Base-by-base conservation (phyloP, 495 filamentous ascomycete genomes). In the Cercophora scortea region DNA sequence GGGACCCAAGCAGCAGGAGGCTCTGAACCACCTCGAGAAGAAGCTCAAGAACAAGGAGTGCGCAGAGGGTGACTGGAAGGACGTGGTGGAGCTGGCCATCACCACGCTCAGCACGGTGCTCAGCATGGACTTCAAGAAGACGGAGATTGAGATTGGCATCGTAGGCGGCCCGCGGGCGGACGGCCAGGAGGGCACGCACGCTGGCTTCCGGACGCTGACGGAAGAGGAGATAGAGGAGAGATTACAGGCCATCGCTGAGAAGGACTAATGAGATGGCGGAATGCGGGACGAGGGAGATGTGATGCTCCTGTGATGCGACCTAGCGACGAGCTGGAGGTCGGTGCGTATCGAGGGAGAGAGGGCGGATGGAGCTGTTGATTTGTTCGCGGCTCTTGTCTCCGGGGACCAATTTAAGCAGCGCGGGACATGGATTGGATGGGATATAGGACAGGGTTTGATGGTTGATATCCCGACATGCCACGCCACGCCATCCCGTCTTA, bases 11-110 rank as follows among this genome's bases (percentile, higher is more conserved):
- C 89, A 95, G 49, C 93, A 98, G 69, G 93, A 98, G 78, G 93
- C 93, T 58, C 82, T 96, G 65, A 98, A 97, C 68, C 85, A 90
- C 64, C 77, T 98, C 48, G 93, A 98, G 82, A 96, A 96, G 86
- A 96, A 95, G 81, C 83, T 98, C 73, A 97, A 97, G 82, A 95
- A 95, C 84, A 96, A 95, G 85, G 91, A 97, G 69, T 80, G 79
- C 62, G 93, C 93, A 32, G 83, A 89, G 8, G 93, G 93, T 53
- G 85, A 74, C 71, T 97, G 94, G 94, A 88, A 96, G 74, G 93
- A 97, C 53, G 93, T 98, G 36, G 92, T 98, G 51, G 93, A 98
- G 74, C 78, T 96, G 55, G 93, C 87, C 40, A 97, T 98, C 72
- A 85, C 89, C 13, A 87, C 93, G 10, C 71, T 98, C 66, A 95